A percentile compares a stretch with the other conserved stretches of the same genome.
Conservation (phyloP, 148 eudicot species). For the Camellia lanceoleosa region DNA sequence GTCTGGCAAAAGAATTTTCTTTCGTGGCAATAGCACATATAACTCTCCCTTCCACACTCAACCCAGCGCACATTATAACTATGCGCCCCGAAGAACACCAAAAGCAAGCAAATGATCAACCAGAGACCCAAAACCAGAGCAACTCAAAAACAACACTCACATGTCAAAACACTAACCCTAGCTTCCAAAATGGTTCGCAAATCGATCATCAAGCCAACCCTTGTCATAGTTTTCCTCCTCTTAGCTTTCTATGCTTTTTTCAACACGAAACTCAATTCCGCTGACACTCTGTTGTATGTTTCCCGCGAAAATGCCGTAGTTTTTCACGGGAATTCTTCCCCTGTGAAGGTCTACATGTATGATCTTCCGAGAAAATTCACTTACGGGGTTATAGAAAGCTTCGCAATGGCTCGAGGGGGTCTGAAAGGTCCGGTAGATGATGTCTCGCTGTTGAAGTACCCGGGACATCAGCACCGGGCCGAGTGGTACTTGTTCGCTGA, state of each 20-base stretch:
- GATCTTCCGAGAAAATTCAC: constrained; percentile 77
- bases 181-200: constrained; percentile 25
- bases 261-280: constrained; percentile 24
- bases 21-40: no score
- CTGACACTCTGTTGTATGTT: neutral
- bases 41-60: neutral
- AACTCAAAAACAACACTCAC: constrained; percentile 1
- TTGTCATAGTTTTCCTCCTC: constrained; percentile 27
- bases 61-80: neutral
- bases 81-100: neutral
- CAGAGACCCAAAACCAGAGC: constrained; percentile 34
- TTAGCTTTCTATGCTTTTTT: constrained; percentile 32
- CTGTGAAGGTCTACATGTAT: constrained; percentile 63
- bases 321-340: neutral
- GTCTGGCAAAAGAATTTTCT: no score
- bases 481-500: constrained; percentile 85
- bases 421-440: constrained; percentile 21
- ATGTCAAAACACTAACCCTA: constrained; percentile 13
- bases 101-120: constrained; percentile 12
- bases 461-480: constrained; percentile 86
- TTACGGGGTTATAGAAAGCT: constrained; percentile 84
- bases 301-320: neutral
- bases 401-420: constrained; percentile 50
- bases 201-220: constrained; percentile 35
- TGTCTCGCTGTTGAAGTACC: constrained; percentile 51